These are phyloP conservation scores for Steccherinum ochraceum DNA, from an alignment of 768 basidiomycete genomes.

Conservation along the genomic window DNA sequence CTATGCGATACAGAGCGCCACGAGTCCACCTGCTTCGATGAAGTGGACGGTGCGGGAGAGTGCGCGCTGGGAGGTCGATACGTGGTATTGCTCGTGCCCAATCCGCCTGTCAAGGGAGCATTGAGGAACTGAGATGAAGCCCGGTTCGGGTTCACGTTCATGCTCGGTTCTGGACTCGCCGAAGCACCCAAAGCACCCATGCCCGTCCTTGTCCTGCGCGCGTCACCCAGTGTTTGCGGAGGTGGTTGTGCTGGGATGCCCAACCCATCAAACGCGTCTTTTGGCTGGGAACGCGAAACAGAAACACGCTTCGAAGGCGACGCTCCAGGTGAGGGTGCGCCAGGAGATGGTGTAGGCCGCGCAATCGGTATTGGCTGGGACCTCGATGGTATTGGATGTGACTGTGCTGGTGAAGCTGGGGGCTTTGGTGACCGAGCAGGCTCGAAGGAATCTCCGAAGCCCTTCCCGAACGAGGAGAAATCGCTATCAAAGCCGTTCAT, in stretches of 20 bases:
- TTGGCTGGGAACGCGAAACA: conserved; percentile 18
- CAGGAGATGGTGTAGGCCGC: conserved; percentile 11
- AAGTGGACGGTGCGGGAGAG: conserved; percentile 16
- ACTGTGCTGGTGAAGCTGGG: not conserved
- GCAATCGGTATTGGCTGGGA: conserved; percentile 14
- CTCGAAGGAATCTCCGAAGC: conserved; percentile 62
- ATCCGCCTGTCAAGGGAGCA: conserved; percentile 5
- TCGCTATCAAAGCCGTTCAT: conserved; percentile 18
- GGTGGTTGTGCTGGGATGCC: conserved; percentile 45
- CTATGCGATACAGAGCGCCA: not conserved
- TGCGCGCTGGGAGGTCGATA: conserved; percentile 21
- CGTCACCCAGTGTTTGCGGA: conserved; percentile 70
- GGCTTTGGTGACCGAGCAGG: conserved; percentile 13
- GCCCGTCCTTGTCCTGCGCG: conserved; percentile 65
- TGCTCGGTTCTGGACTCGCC: not conserved
- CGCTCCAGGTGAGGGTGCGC: conserved; percentile 16
- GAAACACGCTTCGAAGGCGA: conserved; percentile 16
- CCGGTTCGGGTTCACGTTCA: not conserved
- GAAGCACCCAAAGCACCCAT: conserved; percentile 36
- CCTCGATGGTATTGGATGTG: conserved; percentile 1
- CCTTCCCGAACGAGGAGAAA: conserved; percentile 18
- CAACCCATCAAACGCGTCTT: conserved; percentile 78
- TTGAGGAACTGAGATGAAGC: conserved; percentile 8
- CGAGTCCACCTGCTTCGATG: conserved; percentile 4
- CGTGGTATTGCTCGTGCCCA: conserved; percentile 18